Conservation (phyloP, 441 rosid genomes). For the Viola pubescens region DNA sequence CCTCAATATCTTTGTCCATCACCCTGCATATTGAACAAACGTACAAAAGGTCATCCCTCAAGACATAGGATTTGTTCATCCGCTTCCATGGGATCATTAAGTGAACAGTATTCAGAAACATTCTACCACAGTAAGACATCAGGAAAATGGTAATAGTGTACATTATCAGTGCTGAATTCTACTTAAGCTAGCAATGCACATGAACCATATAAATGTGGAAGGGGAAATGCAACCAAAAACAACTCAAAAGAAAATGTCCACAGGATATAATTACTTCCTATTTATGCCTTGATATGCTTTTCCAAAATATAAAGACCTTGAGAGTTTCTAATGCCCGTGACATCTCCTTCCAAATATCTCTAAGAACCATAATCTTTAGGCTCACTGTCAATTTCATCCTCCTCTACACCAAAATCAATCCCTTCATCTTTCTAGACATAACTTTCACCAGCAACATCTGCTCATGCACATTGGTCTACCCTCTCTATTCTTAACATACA, state of each 20-base stretch:
- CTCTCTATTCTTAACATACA: too few species aligned
- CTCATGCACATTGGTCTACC: conserved; percentile 6
- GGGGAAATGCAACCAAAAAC: too few species aligned
- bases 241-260: too few species aligned
- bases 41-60: conserved; percentile 74
- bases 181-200: too few species aligned
- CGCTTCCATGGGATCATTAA: conserved; percentile 31
- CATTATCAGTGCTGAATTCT: too few species aligned
- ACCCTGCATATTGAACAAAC: conserved; percentile 83
- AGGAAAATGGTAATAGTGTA: too few species aligned
- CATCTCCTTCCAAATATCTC: conserved; percentile 87
- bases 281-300: background rate
- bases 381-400: conserved; percentile 28
- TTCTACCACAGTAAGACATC: conserved; percentile 34
- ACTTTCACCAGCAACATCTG: conserved; percentile 18
- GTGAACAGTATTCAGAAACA: conserved; percentile 29
- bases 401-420: conserved; percentile 53
- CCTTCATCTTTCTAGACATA: conserved; percentile 43
- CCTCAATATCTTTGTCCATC: conserved; percentile 59
- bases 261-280: background rate
- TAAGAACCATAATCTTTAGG: conserved; percentile 58
- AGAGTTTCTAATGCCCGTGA: conserved; percentile 53
- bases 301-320: conserved; percentile 39
- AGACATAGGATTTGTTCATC: conserved; percentile 42
- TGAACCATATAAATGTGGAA: too few species aligned